Conservation (phyloP, 2,329 filamentous ascomycete genomes). For the Colletotrichum shisoi region DNA sequence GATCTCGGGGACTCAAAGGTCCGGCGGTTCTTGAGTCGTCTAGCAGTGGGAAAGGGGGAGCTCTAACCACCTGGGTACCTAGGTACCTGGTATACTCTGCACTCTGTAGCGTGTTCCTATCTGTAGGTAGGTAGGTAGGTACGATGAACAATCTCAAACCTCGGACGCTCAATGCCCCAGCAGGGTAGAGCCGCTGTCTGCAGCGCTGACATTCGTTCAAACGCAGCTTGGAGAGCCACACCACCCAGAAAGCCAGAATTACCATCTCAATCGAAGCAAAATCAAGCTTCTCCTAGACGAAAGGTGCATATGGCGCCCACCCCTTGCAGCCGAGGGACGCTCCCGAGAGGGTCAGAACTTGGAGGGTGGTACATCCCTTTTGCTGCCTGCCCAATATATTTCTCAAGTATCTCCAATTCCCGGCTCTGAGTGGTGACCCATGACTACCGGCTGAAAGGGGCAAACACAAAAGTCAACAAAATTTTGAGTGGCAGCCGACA, state of each 20-base stretch:
- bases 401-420: constrained; percentile 25
- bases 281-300: constrained; percentile 37
- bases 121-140: too few relatives aligned
- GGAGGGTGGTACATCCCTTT: not conserved
- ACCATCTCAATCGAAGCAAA: constrained; percentile 32
- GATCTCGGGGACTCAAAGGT: not conserved
- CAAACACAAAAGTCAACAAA: constrained; percentile 39
- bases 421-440: constrained; percentile 29
- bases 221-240: not conserved
- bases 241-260: not conserved
- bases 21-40: constrained; percentile 12
- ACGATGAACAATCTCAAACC: too few relatives aligned
- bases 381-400: not conserved
- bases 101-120: too few relatives aligned
- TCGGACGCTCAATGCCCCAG: not conserved
- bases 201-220: constrained; percentile 10
- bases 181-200: constrained; percentile 9
- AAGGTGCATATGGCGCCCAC: constrained; percentile 29
- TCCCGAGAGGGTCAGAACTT: constrained; percentile 24
- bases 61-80: not conserved
- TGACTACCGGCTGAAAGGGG: constrained; percentile 39
- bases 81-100: too few relatives aligned
- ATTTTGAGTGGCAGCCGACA: constrained; percentile 23
- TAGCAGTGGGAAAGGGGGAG: constrained; percentile 20
- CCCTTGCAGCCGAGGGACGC: constrained; percentile 19